Evolutionary conservation across 768 basidiomycete species (phyloP), one percentile per base, ranked within the genome.

Genomic region (Xanthoconium stramineum): DNA sequence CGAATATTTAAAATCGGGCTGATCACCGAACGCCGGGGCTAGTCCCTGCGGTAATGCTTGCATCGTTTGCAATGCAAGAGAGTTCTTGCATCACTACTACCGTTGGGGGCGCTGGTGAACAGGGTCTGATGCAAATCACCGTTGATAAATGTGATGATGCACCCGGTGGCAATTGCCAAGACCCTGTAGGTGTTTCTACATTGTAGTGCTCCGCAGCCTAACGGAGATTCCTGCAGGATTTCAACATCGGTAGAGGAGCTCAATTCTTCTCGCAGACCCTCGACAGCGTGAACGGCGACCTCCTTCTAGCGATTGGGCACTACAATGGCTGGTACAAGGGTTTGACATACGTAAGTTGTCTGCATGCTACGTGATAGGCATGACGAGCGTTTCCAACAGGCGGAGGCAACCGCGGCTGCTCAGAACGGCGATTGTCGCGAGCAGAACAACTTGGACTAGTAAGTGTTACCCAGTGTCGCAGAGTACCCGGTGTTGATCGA

Each of bases 361-460:
- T 45, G 68, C 49, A 4, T 46, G 55, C 42, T 28, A 14, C 15
- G 44, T 24, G 9, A 17, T 5, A 54, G 35, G 20, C 29, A 49
- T 36, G 52, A 42, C 52, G 40, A 53, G 45, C 37, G 33, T 46
- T 54, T 28, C 24, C 35, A 42, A 45, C 53, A 86, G 84, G 67
- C 19, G 0, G 61, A 79, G 30, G 88, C 86, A 19, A 88, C 83
- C 51, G 80, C 81, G 56, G 85, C 85, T 43, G 79, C 75, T 12
- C 50, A 74, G 47, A 72, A 76, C 1, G 35, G 64, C 47, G 89
- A 88, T 75, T 89, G 86, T 71, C 73, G 68, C 44, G 86, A 86
- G 70, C 91, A 92, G 76, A 86, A 91, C 68, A 94, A 94, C 74
- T 76, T 91, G 47, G 92, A 93, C 73, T 94, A 94, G 89, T 88